These are phyloP conservation scores for Dentipellis sp. DNA, from an alignment of 768 basidiomycete genomes.

Conservation along the genomic window DNA sequence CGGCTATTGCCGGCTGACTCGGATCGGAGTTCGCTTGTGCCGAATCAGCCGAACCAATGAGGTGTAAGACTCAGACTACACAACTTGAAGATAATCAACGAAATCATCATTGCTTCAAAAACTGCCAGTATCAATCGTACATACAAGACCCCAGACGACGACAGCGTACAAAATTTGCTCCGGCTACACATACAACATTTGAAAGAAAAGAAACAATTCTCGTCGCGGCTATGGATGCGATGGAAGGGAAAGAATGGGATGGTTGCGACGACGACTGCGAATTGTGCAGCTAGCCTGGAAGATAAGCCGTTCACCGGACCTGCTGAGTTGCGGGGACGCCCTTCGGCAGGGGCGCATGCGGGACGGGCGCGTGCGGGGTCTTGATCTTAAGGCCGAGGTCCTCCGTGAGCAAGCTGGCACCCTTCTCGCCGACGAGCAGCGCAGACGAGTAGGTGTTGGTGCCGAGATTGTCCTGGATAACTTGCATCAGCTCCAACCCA, in stretches of 20 bases:
- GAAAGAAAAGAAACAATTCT: not conserved
- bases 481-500: not conserved
- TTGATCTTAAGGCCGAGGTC: slow-evolving; percentile 59
- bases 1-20: too few relatives aligned
- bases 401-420: slow-evolving; percentile 48
- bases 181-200: not conserved
- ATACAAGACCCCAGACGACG: not conserved
- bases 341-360: slow-evolving; percentile 52
- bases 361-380: slow-evolving; percentile 58
- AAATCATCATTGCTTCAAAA: not conserved
- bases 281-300: not conserved
- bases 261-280: not conserved
- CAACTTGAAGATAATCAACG: not conserved
- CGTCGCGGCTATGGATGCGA: not conserved
- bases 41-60: too few relatives aligned
- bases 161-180: not conserved
- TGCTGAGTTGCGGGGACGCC: slow-evolving; percentile 41
- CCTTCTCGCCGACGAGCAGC: slow-evolving; percentile 62
- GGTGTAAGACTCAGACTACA: too few relatives aligned
- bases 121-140: not conserved
- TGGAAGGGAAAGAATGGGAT: not conserved
- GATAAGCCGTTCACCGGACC: not conserved
- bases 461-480: slow-evolving; percentile 50
- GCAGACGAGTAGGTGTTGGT: slow-evolving; percentile 71
- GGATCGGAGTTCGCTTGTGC: too few relatives aligned